Evolutionary conservation across 2,329 filamentous ascomycete species (phyloP), one percentile per base, ranked within the genome.

Genomic region (Ophiocordyceps camponoti-saundersi): DNA sequence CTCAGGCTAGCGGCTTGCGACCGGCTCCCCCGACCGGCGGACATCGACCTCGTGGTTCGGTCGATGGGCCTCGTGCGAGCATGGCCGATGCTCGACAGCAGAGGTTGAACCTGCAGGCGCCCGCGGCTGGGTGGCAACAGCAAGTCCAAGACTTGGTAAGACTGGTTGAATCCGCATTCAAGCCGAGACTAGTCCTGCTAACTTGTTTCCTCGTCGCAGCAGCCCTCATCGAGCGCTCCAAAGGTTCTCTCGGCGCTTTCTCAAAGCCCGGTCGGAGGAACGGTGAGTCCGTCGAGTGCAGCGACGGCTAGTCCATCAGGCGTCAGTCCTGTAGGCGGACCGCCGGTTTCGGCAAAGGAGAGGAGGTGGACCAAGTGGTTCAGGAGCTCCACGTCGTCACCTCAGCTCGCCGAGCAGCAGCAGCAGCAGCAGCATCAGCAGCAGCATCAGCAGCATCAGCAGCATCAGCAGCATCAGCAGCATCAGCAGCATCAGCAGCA

Each of bases 291-390:
- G 11, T 20, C 18, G 2, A 18, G 21, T 11, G 41, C 21, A 43
- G 16, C 21, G 21, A 12, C 44, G n/a, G 16, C 15, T 36, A n/a
- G 34, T 20, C 18, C 41, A 15, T 22, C 42, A 1, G 3, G 32
- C 1, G 11, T 36, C 4, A 48, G 49, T 20, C 46, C 26, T 6
- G 29, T 45, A 1, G 41, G 42, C 43, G 44, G 40, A 18, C 32
- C 48, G 12, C 23, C 42, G 13, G 44, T 22, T n/a, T 53, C 51
- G 34, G 54, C 53, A 6, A 58, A 57, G 34, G 53, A 55, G 7
- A 58, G 54, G 46, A 55, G 51, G 32, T 59, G 57, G 56, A 50
- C 54, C n/a, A 58, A 55, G 26, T 58, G 56, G 57, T 59, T 59
- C 51, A 58, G 57, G 50, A 48, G 49, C 18, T 52, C 55, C 8